Base-by-base conservation (phyloP, 768 basidiomycete genomes). In the Tephrocybe sp. region DNA sequence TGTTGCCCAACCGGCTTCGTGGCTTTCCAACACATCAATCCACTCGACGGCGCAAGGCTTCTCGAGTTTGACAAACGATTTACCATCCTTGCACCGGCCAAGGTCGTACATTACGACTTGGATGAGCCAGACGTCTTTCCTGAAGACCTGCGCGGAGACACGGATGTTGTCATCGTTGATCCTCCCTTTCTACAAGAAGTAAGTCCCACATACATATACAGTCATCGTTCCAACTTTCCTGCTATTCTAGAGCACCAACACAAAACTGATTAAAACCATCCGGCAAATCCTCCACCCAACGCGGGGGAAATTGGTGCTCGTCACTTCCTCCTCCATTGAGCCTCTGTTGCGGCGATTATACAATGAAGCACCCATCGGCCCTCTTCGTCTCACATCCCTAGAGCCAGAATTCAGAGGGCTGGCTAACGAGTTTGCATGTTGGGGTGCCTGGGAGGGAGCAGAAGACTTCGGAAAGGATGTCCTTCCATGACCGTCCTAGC, bases 111-210 rank as follows among this genome's bases (percentile, higher is more conserved):
- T 24, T 78, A 76, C 51, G 74, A 78, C 55, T 58, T 78, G 49
- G 66, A 76, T 52, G 70, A 75, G 40, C 73, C 74, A 24, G 70
- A 72, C 24, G 57, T 47, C 5, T 64, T 75, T 48, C 74, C 75
- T 1, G 65, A 64, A 15, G 34, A 51, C 9, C 41, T 74, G 19
- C 61, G 55, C 24, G 68, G 58, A 18, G 53, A 47, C 12, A 58
- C 77, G 8, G 75, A 77, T 47, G 51, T 77, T 15, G 69, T 62
- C 0, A 63, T 78, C 24, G 70, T 67, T 1, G 76, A 78, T 47
- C 76, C 76, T 11, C 75, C 76, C 3, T 78, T 74, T 47, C 57
- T 78, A 28, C 76, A 76, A 42, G 74, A 76, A 63, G 76, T 74
- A 34, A 22, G 67, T 58, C n/a, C n/a, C 24, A 37, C 5, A 12